Conservation (phyloP, 1,139 yeast genomes). For the Yamadazyma atlantica region DNA sequence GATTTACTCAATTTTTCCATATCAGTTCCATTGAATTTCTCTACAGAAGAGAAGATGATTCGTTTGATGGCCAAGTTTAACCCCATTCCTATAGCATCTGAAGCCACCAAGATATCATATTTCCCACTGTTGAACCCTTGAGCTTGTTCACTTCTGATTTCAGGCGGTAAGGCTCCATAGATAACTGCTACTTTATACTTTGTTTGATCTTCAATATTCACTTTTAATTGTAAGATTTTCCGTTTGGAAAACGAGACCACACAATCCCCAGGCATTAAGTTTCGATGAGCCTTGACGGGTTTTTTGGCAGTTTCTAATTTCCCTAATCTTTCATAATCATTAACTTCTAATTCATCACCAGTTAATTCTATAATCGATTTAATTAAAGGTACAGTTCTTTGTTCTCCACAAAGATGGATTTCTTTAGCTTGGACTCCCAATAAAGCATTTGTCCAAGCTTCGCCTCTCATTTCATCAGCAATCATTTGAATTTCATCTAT, state of each 20-base stretch:
- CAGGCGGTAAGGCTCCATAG: constrained; percentile 96
- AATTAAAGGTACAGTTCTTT: constrained; percentile 70
- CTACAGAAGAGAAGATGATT: constrained; percentile 66
- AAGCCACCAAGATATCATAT: constrained; percentile 81
- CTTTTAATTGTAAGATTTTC: constrained; percentile 63
- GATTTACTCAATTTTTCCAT: constrained; percentile 54
- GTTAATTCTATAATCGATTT: constrained; percentile 58
- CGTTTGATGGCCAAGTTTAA: constrained; percentile 80
- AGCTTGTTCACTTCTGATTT: constrained; percentile 86
- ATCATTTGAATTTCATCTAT: constrained; percentile 97
- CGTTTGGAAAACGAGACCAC: constrained; percentile 82
- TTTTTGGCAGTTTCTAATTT: constrained; percentile 55
- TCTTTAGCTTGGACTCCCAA: constrained; percentile 86
- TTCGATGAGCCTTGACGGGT: constrained; percentile 30
- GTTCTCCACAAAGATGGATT: constrained; percentile 92
- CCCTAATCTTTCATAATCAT: constrained; percentile 73
- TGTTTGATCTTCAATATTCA: constrained; percentile 61
- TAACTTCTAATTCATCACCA: constrained; percentile 75
- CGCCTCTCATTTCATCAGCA: constrained; percentile 75
- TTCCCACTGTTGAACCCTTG: constrained; percentile 69
- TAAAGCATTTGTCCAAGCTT: constrained; percentile 93
- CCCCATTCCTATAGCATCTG: constrained; percentile 99
- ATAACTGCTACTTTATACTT: constrained; percentile 78
- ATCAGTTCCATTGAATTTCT: constrained; percentile 69
- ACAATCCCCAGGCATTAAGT: constrained; percentile 75